A percentile compares a stretch with the other conserved stretches of the same genome.
phyloP scores from a whole-genome alignment of 352 stramenopile species.

The Salisapilia sapeloensis region DNA sequence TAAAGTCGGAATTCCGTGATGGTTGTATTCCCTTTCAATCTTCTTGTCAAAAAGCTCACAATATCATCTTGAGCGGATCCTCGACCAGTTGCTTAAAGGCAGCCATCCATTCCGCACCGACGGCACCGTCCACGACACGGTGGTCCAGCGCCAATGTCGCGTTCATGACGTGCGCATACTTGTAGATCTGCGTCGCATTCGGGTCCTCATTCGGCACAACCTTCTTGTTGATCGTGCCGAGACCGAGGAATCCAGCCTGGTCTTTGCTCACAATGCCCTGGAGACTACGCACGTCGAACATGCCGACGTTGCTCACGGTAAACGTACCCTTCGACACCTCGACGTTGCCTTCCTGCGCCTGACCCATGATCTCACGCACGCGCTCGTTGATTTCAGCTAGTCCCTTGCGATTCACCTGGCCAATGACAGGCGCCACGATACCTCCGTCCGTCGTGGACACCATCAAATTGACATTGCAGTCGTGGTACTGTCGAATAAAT shows the following conservation, averaged over 20 bases:
- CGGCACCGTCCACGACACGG: constrained; percentile 93
- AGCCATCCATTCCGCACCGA: constrained; percentile 91
- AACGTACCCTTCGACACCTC: constrained; percentile 86
- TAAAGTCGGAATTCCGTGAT: no score
- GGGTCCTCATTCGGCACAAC: constrained; percentile 85
- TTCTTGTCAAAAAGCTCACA: no score
- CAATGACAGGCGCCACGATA: constrained; percentile 96
- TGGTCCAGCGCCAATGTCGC: constrained; percentile 96
- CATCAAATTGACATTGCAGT: constrained; percentile 89
- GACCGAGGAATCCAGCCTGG: constrained; percentile 87
- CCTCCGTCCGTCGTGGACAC: constrained; percentile 42
- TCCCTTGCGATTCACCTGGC: constrained; percentile 76
- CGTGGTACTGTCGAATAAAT: constrained; percentile 92
- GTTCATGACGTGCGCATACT: constrained; percentile 86
- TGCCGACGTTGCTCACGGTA: constrained; percentile 93
- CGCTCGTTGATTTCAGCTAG: constrained; percentile 83
- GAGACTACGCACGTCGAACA: constrained; percentile 92
- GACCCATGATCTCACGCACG: constrained; percentile 48
- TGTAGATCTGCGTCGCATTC: constrained; percentile 71
- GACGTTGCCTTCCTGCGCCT: constrained; percentile 16
- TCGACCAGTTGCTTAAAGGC: constrained; percentile 95
- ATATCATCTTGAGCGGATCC: constrained; percentile 92
- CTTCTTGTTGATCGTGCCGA: constrained; percentile 91
- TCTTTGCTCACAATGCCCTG: constrained; percentile 87
- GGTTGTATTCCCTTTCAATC: no score